Evolutionary conservation across 2,329 filamentous ascomycete species (phyloP).

Genomic region (Alternaria postmessia): DNA sequence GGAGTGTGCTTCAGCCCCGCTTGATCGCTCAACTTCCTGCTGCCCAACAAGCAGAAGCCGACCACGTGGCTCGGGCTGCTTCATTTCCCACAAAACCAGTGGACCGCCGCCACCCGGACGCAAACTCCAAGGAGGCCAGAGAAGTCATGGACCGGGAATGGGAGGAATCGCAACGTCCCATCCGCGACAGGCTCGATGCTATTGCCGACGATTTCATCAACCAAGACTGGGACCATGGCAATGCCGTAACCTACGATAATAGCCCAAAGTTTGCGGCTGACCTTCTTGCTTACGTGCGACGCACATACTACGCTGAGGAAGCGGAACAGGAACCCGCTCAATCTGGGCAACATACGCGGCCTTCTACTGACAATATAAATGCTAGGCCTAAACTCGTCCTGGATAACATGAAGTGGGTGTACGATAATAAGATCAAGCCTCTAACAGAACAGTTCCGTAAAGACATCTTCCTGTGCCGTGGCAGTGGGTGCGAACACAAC

Average conservation of each 20-base stretch:
- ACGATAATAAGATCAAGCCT: constrained; percentile 77
- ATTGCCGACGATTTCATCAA: constrained; percentile 76
- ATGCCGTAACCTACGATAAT: constrained; percentile 69
- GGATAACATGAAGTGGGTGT: constrained; percentile 88
- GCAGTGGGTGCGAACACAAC: constrained; percentile 67
- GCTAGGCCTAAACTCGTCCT: constrained; percentile 72
- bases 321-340: constrained; percentile 60
- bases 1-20: constrained; percentile 73
- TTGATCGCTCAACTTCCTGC: constrained; percentile 71
- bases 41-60: constrained; percentile 65
- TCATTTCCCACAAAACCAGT: constrained; percentile 57
- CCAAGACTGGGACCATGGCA: constrained; percentile 70
- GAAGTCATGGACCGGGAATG: constrained; percentile 73
- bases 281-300: constrained; percentile 72
- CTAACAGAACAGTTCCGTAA: constrained; percentile 71
- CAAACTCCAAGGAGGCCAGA: constrained; percentile 60
- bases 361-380: constrained; percentile 40
- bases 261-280: constrained; percentile 75
- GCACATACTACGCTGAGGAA: constrained; percentile 70
- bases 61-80: constrained; percentile 59
- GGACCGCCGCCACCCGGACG: constrained; percentile 58
- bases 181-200: constrained; percentile 69
- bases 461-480: constrained; percentile 78
- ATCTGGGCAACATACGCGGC: constrained; percentile 5
- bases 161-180: constrained; percentile 73